These are phyloP conservation scores for Rhizophagus clarus DNA, from an alignment of 192 early-diverging fungal species.

Conservation along the genomic window DNA sequence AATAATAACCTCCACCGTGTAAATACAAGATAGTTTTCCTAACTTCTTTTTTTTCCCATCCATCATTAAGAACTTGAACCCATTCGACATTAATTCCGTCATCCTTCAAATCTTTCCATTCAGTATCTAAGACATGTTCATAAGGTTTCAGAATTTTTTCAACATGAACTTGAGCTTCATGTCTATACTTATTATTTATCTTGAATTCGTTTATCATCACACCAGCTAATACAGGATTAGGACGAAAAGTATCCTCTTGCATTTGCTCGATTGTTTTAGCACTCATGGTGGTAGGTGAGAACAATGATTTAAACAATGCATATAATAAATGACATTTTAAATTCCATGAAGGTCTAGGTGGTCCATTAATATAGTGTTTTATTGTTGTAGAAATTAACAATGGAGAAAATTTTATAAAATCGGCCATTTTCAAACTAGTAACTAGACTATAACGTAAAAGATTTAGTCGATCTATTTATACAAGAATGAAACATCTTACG, in stretches of 20 bases:
- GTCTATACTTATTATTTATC: neutral
- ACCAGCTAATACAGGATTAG: constrained; percentile 24
- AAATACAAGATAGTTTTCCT: too few relatives aligned
- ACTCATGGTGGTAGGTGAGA: neutral
- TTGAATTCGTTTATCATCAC: constrained; percentile 34
- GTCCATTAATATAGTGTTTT: constrained; percentile 29
- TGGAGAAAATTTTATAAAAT: constrained; percentile 12
- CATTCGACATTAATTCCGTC: too few relatives aligned
- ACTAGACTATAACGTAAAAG: too few relatives aligned
- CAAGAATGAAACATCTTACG: too few relatives aligned
- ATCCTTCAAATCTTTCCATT: too few relatives aligned
- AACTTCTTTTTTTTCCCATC: too few relatives aligned
- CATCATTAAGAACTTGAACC: too few relatives aligned
- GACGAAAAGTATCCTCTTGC: constrained; percentile 34
- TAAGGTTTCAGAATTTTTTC: constrained; percentile 32
- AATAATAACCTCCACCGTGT: neutral
- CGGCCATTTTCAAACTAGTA: too few relatives aligned
- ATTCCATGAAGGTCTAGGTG: constrained; percentile 43
- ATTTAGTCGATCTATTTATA: too few relatives aligned
- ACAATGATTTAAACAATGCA: constrained; percentile 36
- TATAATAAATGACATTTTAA: constrained; percentile 39
- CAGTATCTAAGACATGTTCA: too few relatives aligned
- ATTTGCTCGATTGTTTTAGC: constrained; percentile 41
- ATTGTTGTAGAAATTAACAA: constrained; percentile 35
- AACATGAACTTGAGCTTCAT: constrained; percentile 40